Evolutionary conservation across 352 stramenopile species (phyloP).

Genomic region (Pythium grandisporangium): DNA sequence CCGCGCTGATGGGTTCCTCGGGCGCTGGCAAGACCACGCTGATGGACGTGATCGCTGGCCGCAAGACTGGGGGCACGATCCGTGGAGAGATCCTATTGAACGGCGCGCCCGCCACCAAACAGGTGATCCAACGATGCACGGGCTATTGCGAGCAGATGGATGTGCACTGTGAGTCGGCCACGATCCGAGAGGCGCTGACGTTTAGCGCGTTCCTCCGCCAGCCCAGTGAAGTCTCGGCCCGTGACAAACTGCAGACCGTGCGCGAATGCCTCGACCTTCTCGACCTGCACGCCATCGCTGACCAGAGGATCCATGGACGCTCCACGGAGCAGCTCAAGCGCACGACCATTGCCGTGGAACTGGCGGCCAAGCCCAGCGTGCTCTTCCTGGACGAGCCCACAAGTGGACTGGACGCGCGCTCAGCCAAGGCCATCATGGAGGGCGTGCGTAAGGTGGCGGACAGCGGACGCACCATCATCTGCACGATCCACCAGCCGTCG

Average conservation of each 20-base stretch:
- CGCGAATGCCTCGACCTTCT: slow-evolving; percentile 17
- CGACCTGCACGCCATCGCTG: slow-evolving; percentile 14
- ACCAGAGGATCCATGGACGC: slow-evolving; percentile 19
- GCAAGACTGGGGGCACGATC: slow-evolving; percentile 82
- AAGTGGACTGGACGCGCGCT: slow-evolving; percentile 36
- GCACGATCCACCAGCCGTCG: slow-evolving; percentile 12
- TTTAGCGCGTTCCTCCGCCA: slow-evolving; percentile 50
- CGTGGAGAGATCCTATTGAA: slow-evolving; percentile 37
- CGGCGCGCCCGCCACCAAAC: slow-evolving; percentile 10
- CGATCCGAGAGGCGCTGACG: slow-evolving; percentile 11
- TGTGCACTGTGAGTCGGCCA: slow-evolving; percentile 13
- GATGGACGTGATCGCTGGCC: slow-evolving; percentile 86
- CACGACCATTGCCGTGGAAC: slow-evolving; percentile 33
- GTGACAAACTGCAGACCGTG: slow-evolving; percentile 14
- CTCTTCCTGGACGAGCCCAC: not conserved
- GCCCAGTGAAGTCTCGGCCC: slow-evolving; percentile 8
- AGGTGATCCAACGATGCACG: slow-evolving; percentile 14
- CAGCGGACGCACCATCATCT: slow-evolving; percentile 10
- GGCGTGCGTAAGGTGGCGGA: slow-evolving; percentile 6
- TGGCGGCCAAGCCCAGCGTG: slow-evolving; percentile 29
- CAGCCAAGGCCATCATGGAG: slow-evolving; percentile 60
- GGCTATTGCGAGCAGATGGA: slow-evolving; percentile 21
- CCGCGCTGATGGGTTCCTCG: too few species aligned
- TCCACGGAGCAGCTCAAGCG: slow-evolving; percentile 50
- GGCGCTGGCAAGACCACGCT: slow-evolving; percentile 15